Conservation (phyloP, 257 asterid species). For the Asclepias syriaca region DNA sequence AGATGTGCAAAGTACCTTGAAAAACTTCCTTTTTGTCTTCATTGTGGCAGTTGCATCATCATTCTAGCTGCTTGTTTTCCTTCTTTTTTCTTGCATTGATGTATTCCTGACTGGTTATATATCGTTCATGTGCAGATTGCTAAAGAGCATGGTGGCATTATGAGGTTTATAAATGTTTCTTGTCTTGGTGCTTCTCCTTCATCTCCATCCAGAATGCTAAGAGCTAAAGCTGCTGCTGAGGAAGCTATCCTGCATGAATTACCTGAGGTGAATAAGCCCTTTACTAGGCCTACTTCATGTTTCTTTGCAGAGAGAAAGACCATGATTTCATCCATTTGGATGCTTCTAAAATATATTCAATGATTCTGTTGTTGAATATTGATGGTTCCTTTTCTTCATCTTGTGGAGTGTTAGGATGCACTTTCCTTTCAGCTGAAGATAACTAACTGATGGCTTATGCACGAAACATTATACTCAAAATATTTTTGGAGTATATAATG, state of each 20-base stretch:
- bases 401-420: background rate
- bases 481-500: background rate
- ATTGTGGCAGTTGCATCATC: background rate
- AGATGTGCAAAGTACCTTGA: too few species aligned
- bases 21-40: background rate
- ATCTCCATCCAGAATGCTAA: conserved; percentile 74
- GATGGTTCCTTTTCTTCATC: background rate
- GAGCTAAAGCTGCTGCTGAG: conserved; percentile 95
- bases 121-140: conserved; percentile 55
- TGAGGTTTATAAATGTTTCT: conserved; percentile 89
- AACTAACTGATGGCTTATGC: background rate
- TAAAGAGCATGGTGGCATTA: conserved; percentile 93
- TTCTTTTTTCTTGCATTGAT: conserved; percentile 5
- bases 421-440: background rate
- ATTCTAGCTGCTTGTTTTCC: background rate
- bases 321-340: background rate
- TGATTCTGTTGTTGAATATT: background rate
- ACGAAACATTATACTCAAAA: background rate
- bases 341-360: background rate
- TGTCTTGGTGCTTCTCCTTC: conserved; percentile 78
- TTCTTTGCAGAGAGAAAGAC: background rate
- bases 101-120: background rate
- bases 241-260: conserved; percentile 63
- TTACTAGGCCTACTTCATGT: background rate
- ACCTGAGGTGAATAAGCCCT: conserved; percentile 56